A percentile compares a stretch with the other conserved stretches of the same genome.
Evolutionary conservation across 768 basidiomycete species (phyloP).

Genomic region (Boletus vinaceobasis): DNA sequence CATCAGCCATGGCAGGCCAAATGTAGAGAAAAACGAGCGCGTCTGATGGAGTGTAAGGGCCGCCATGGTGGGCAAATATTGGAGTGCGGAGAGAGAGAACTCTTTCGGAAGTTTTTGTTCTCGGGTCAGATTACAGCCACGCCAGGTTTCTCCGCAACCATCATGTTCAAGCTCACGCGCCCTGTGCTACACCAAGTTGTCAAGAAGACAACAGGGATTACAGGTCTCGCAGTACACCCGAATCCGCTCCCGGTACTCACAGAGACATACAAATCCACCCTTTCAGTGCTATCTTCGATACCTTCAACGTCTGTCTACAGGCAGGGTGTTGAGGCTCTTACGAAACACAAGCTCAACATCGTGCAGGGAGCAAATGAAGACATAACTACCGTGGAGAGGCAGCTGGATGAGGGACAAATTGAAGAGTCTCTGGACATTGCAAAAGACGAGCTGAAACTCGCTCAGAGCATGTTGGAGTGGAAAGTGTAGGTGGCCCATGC

Average conservation of each 20-base stretch:
- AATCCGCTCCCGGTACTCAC: conserved; percentile 79
- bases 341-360: conserved; percentile 72
- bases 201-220: conserved; percentile 82
- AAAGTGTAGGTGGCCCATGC: conserved; percentile 69
- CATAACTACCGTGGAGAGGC: conserved; percentile 63
- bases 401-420: conserved; percentile 80
- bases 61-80: conserved; percentile 34
- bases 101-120: neutral
- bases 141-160: conserved; percentile 18
- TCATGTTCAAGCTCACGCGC: conserved; percentile 76
- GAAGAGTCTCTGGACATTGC: conserved; percentile 85
- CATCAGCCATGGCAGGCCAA: conserved; percentile 25
- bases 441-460: conserved; percentile 74
- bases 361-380: conserved; percentile 69
- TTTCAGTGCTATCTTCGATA: conserved; percentile 61
- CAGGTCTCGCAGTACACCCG: conserved; percentile 80
- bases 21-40: conserved; percentile 23
- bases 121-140: conserved; percentile 3
- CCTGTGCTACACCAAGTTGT: conserved; percentile 60
- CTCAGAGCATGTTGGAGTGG: conserved; percentile 87
- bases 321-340: conserved; percentile 83
- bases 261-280: conserved; percentile 74
- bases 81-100: neutral
- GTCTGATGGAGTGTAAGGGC: conserved; percentile 36
- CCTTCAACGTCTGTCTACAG: conserved; percentile 87